phyloP scores from a whole-genome alignment of 2,329 filamentous ascomycete species.

The Exophiala calicioides region DNA sequence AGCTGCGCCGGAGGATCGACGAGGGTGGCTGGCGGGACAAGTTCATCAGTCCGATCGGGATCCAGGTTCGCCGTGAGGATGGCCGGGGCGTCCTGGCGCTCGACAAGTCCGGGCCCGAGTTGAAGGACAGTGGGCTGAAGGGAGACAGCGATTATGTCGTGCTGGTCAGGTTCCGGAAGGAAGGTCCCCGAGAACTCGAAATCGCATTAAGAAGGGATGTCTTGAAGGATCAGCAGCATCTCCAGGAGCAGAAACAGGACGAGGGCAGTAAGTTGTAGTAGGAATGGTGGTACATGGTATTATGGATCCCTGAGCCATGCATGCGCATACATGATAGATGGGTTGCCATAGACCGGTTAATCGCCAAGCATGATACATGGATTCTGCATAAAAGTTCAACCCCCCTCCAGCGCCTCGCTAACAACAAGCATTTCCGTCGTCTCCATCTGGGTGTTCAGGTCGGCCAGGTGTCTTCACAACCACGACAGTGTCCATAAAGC shows the following conservation, averaged over 20 bases:
- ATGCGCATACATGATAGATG: not conserved
- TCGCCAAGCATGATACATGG: no score
- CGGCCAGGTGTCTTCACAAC: slow-evolving; percentile 60
- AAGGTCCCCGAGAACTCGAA: slow-evolving; percentile 58
- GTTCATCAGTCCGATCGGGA: slow-evolving; percentile 46
- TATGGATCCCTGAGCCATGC: not conserved
- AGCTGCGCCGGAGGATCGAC: slow-evolving; percentile 50
- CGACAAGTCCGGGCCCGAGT: slow-evolving; percentile 57
- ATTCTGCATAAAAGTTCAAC: no score
- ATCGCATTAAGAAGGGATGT: slow-evolving; percentile 54
- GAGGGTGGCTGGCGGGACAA: slow-evolving; percentile 48
- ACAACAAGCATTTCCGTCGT: slow-evolving; percentile 4
- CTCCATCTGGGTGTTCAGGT: not conserved
- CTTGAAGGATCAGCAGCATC: slow-evolving; percentile 38
- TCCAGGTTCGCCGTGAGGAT: slow-evolving; percentile 44
- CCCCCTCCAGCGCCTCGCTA: slow-evolving; percentile 25
- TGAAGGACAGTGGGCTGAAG: slow-evolving; percentile 49
- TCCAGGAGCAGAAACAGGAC: slow-evolving; percentile 30
- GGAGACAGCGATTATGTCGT: slow-evolving; percentile 59
- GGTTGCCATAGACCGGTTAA: no score
- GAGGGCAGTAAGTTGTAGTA: slow-evolving; percentile 14
- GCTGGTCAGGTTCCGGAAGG: slow-evolving; percentile 57
- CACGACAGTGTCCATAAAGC: slow-evolving; percentile 93
- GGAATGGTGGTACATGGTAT: not conserved
- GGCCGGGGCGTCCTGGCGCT: slow-evolving; percentile 55